These are phyloP conservation scores for Pseudogymnoascus sp. DNA, from an alignment of 2,329 filamentous ascomycete genomes.

Conservation along the genomic window DNA sequence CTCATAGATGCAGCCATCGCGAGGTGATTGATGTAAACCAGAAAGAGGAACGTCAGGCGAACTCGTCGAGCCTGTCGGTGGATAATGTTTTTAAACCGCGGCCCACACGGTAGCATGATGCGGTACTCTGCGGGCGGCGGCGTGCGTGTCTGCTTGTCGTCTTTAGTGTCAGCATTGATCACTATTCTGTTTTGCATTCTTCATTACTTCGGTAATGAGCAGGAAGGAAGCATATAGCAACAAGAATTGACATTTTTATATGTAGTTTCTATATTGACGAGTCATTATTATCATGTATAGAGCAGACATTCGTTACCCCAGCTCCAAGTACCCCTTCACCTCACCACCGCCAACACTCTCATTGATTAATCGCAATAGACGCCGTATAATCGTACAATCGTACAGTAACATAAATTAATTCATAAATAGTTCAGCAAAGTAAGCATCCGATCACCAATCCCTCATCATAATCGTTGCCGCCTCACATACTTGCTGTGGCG, in stretches of 20 bases:
- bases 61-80: too few relatives aligned
- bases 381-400: too few relatives aligned
- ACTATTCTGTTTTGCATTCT: too few relatives aligned
- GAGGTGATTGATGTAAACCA: too few relatives aligned
- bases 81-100: too few relatives aligned
- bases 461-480: neutral
- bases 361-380: neutral
- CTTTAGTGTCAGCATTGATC: neutral
- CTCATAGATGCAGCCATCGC: too few relatives aligned
- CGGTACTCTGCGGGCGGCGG: neutral
- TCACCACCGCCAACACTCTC: neutral
- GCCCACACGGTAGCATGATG: neutral
- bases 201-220: too few relatives aligned
- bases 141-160: neutral
- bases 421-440: neutral
- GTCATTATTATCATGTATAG: neutral
- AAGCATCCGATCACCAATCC: neutral
- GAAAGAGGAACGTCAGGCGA: too few relatives aligned
- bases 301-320: neutral
- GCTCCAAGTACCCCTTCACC: neutral
- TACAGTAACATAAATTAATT: neutral
- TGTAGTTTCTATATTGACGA: neutral
- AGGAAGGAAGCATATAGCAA: neutral
- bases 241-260: neutral
- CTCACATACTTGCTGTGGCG: neutral